These are phyloP conservation scores for Ophiobolus disseminans DNA, from an alignment of 2,329 filamentous ascomycete genomes.

Conservation along the genomic window DNA sequence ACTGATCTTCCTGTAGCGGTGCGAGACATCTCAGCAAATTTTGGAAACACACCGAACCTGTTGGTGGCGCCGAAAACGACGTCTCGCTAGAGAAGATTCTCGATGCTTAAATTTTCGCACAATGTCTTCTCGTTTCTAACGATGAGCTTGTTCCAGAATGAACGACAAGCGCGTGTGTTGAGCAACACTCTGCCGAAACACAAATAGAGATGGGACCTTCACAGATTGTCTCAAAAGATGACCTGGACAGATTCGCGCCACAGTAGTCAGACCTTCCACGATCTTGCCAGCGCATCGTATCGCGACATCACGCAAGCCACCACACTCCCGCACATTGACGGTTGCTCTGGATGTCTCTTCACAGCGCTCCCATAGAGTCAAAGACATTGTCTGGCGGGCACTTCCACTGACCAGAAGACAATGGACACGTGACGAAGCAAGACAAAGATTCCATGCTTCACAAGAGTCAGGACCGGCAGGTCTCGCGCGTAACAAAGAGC, in stretches of 20 bases:
- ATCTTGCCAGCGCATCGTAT: conserved; percentile 11
- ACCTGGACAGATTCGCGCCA: conserved; percentile 9
- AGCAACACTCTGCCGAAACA: no score
- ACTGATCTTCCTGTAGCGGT: conserved; percentile 54
- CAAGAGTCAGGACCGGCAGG: conserved; percentile 18
- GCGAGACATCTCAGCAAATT: conserved; percentile 84
- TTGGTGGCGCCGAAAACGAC: conserved; percentile 60
- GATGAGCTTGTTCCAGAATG: not conserved
- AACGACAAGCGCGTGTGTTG: no score
- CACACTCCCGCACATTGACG: not conserved
- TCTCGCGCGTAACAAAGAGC: conserved; percentile 38
- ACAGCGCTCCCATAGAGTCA: conserved; percentile 1
- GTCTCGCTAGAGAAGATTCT: conserved; percentile 65
- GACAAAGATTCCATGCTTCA: conserved; percentile 33
- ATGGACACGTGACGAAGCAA: conserved; percentile 24
- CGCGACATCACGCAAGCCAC: conserved; percentile 13
- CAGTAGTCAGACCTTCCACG: conserved; percentile 16
- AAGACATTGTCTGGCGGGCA: conserved; percentile 21
- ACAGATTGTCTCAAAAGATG: not conserved
- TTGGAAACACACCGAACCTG: conserved; percentile 74
- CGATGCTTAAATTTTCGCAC: conserved; percentile 40
- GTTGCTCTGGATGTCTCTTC: not conserved
- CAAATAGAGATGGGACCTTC: not conserved
- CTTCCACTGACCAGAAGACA: conserved; percentile 18
- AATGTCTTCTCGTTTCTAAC: not conserved